These are phyloP conservation scores for Tolypocladium tundrense DNA, from an alignment of 2,329 filamentous ascomycete species.

Conservation along the genomic window DNA sequence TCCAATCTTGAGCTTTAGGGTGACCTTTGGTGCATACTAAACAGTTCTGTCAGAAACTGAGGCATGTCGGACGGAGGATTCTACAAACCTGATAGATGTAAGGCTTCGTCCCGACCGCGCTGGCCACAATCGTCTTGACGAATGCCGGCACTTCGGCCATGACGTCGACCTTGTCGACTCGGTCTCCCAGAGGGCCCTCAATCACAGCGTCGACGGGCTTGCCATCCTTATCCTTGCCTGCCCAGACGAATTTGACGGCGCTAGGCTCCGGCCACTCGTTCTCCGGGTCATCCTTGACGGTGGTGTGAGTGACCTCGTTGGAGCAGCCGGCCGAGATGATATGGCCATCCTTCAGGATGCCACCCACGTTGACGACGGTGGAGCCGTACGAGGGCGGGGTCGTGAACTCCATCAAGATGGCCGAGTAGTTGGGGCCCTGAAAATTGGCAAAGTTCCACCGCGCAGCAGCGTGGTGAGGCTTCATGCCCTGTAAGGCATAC, in stretches of 20 bases:
- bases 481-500: slow-evolving; percentile 93
- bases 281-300: slow-evolving; percentile 59
- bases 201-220: slow-evolving; percentile 61
- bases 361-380: slow-evolving; percentile 74
- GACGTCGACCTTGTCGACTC: slow-evolving; percentile 73
- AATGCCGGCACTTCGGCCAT: slow-evolving; percentile 96
- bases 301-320: slow-evolving; percentile 58
- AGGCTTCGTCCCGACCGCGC: slow-evolving; percentile 82
- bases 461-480: slow-evolving; percentile 89
- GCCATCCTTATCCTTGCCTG: slow-evolving; percentile 65
- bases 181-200: slow-evolving; percentile 56
- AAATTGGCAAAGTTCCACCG: slow-evolving; percentile 93
- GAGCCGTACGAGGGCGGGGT: slow-evolving; percentile 88
- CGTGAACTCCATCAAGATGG: slow-evolving; percentile 89
- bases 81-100: slow-evolving; percentile 86
- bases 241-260: slow-evolving; percentile 66
- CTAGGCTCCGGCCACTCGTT: slow-evolving; percentile 86
- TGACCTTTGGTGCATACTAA: slow-evolving; percentile 62
- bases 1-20: slow-evolving; percentile 75
- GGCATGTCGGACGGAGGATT: not conserved
- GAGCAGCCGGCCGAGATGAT: slow-evolving; percentile 62
- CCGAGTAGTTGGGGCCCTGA: slow-evolving; percentile 78
- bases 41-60: not conserved
- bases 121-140: slow-evolving; percentile 86
- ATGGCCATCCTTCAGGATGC: slow-evolving; percentile 70